Evolutionary conservation across 2,329 filamentous ascomycete species (phyloP).

Genomic region (Aureobasidium subglaciale): DNA sequence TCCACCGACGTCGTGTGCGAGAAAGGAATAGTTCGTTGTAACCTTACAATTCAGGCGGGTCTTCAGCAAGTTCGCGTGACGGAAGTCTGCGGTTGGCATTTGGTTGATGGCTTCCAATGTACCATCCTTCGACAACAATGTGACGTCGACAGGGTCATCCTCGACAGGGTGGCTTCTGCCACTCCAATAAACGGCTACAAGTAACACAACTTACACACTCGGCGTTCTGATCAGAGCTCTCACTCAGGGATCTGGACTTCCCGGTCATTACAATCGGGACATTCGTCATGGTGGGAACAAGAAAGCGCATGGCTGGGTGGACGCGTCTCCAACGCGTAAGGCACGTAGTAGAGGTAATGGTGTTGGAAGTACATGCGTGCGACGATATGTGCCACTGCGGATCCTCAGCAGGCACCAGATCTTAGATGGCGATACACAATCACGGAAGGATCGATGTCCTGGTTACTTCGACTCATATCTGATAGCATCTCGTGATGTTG

Average conservation of each 20-base stretch:
- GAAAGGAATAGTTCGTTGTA: background rate
- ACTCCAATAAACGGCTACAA: too few species aligned
- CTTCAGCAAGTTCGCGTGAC: background rate
- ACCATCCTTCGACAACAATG: background rate
- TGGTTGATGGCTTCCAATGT: background rate
- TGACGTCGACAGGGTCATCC: background rate
- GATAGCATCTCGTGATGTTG: background rate
- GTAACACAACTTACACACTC: too few species aligned
- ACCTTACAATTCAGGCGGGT: too few species aligned
- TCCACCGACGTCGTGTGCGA: background rate
- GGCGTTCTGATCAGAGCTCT: too few species aligned
- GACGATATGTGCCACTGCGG: background rate
- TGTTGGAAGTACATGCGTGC: background rate
- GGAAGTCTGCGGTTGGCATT: background rate
- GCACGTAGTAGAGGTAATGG: background rate
- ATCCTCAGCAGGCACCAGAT: too few species aligned
- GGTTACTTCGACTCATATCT: background rate
- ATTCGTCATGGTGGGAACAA: too few species aligned
- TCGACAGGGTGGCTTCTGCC: background rate
- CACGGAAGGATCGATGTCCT: background rate
- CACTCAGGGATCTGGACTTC: background rate
- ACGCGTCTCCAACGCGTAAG: too few species aligned
- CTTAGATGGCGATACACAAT: background rate
- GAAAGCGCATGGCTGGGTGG: too few species aligned
- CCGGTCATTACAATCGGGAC: too few species aligned